Conservation (phyloP, 2,329 filamentous ascomycete genomes). For the Gnomoniopsis smithogilvyi region DNA sequence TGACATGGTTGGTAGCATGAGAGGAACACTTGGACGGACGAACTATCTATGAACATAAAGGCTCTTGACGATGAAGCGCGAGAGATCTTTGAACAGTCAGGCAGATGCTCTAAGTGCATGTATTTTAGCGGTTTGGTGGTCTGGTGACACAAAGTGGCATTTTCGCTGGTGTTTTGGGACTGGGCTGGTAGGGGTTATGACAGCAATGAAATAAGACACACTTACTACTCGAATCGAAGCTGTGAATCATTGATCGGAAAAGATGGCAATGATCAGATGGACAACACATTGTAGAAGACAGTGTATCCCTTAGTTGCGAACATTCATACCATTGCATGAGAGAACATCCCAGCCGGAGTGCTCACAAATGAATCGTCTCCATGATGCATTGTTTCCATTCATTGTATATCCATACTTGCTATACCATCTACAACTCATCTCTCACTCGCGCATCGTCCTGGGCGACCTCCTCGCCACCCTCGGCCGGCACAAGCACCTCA, state of each 20-base stretch:
- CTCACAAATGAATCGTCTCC: no score
- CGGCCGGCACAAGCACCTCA: slow-evolving; percentile 1
- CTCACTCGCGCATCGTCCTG: slow-evolving; percentile 31
- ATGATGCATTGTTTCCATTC: no score
- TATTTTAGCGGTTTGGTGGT: not conserved
- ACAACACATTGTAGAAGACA: no score
- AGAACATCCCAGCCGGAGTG: no score
- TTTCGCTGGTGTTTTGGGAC: not conserved
- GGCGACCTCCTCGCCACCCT: slow-evolving; percentile 25
- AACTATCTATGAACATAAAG: not conserved
- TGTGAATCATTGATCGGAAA: not conserved
- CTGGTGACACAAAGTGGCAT: not conserved
- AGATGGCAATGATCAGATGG: not conserved
- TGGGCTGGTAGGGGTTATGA: not conserved
- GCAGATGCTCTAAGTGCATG: not conserved
- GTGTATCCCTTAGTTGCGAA: no score
- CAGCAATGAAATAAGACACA: not conserved
- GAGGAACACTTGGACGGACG: not conserved
- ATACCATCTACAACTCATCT: slow-evolving; percentile 36
- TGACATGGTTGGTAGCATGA: not conserved
- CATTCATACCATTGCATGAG: no score
- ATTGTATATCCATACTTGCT: not conserved
- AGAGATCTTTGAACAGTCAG: not conserved
- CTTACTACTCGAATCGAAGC: not conserved
- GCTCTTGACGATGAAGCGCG: not conserved